Evolutionary conservation across 148 eudicot genomes (phyloP), one percentile per base, ranked within the genome.

Genomic region (Dianthus caryophyllus): DNA sequence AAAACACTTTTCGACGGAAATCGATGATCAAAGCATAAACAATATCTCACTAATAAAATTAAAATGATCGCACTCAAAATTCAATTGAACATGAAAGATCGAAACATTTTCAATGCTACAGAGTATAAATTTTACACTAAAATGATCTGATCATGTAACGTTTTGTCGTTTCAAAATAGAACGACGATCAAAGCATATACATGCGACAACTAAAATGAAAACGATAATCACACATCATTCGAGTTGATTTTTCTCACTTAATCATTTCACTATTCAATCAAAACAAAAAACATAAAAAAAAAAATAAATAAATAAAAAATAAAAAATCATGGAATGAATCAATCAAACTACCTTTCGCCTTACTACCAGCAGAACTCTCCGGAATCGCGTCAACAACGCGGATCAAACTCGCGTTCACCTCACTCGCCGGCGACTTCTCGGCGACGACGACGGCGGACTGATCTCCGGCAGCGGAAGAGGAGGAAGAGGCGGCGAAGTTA

Each of bases 341-440:
- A 59, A 20, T 0, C 26, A 8, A n/a, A 24, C 9, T 2, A 78
- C 81, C 81, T 78, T 73, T 79, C 11, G 52, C 14, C 49, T 60
- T 71, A 26, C 73, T 5, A 51, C 81, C 71, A n/a, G 77, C 43
- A 53, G 75, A 56, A 18, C 47, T 68, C 6, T 82, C 78, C 26
- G 81, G 69, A 51, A 82, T 52, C 50, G 81, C 48, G 24, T 79
- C 85, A 49, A 79, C 75, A 56, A 76, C 41, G 20, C 54, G 78
- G 55, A 76, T 79, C 74, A 77, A 30, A 17, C 50, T 58, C 66
- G 66, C 26, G 30, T 25, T 39, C 30, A 21, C 22, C 31, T 61
- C 66, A 24, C 49, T 44, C 66, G 71, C 12, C 70, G 38, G 53
- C 52, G 20, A 44, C 65, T 67, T 61, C 18, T 51, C 64, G 71